A percentile compares a stretch with the other conserved stretches of the same genome.
Conservation (phyloP, 257 asterid genomes). For the Mitragyna speciosa region DNA sequence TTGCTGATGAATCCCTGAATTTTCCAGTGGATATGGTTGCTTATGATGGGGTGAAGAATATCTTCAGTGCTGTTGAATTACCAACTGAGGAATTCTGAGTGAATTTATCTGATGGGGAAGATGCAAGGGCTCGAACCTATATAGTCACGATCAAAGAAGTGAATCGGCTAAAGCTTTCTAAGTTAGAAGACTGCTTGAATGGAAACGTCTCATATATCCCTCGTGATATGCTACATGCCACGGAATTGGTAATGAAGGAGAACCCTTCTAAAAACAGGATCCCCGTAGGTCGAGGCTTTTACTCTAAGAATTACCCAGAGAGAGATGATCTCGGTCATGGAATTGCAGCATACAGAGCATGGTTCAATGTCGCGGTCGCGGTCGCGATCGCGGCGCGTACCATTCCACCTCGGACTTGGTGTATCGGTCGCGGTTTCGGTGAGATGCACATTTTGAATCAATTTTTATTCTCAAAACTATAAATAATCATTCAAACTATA, state of each 20-base stretch:
- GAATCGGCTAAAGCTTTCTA: constrained; percentile 42
- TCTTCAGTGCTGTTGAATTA: constrained; percentile 51
- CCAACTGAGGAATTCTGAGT: constrained; percentile 43
- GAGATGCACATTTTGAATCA: too few species aligned
- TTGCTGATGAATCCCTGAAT: constrained; percentile 30
- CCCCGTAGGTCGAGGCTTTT: constrained; percentile 45
- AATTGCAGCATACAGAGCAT: constrained; percentile 48
- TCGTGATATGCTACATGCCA: constrained; percentile 56
- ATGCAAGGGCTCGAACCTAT: constrained; percentile 29
- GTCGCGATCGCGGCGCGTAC: too few species aligned
- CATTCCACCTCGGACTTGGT: too few species aligned
- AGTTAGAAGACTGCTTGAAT: constrained; percentile 44
- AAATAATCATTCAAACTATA: too few species aligned
- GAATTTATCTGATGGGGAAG: constrained; percentile 44
- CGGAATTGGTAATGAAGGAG: constrained; percentile 73
- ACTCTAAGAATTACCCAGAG: constrained; percentile 20
- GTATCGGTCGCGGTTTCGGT: too few species aligned
- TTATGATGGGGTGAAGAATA: constrained; percentile 65
- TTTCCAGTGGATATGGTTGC: constrained; percentile 35
- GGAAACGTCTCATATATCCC: constrained; percentile 40
- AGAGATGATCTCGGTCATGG: constrained; percentile 43
- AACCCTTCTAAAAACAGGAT: constrained; percentile 50
- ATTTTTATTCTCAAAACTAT: too few species aligned
- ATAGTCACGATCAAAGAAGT: constrained; percentile 40
- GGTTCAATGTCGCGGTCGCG: too few species aligned